Evolutionary conservation across 2,329 filamentous ascomycete species (phyloP).

Genomic region (Ophiostoma triangulosporum): DNA sequence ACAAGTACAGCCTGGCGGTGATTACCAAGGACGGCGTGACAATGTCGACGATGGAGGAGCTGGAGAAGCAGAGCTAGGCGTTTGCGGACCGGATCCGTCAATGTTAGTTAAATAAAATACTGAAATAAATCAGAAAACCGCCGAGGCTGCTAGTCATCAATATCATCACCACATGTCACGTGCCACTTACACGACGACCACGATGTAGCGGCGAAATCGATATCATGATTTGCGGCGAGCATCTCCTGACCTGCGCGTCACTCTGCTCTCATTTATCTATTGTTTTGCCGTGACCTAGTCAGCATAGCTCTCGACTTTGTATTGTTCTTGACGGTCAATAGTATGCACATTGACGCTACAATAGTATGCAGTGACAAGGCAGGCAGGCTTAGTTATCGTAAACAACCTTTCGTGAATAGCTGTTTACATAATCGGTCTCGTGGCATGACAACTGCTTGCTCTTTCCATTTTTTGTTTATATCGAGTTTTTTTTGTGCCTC

Average conservation of each 20-base stretch:
- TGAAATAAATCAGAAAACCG: too few relatives aligned
- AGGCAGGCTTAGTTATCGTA: too few relatives aligned
- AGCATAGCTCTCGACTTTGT: too few relatives aligned
- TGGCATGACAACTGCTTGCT: background rate
- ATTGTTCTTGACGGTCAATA: too few relatives aligned
- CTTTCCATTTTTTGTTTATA: background rate
- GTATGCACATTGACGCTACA: background rate
- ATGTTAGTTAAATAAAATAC: too few relatives aligned
- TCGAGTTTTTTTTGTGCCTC: background rate
- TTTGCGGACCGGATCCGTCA: conserved; percentile 93
- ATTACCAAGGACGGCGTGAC: conserved; percentile 83
- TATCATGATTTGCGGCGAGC: too few relatives aligned
- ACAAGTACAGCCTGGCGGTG: conserved; percentile 82
- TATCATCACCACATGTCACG: background rate
- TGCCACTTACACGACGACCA: background rate
- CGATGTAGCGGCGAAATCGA: too few relatives aligned
- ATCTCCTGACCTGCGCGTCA: background rate
- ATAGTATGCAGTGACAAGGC: too few relatives aligned
- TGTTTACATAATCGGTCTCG: background rate
- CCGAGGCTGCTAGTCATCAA: background rate
- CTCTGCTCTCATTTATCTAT: too few relatives aligned
- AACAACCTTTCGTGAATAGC: background rate
- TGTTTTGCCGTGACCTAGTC: too few relatives aligned
- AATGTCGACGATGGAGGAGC: conserved; percentile 67
- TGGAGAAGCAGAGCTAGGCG: conserved; percentile 94